Percentiles rank a stretch among this genome's conserved stretches.
These are phyloP conservation scores for Ascoidea tarda DNA, from an alignment of 805 yeast genomes.

Conservation along the genomic window DNA sequence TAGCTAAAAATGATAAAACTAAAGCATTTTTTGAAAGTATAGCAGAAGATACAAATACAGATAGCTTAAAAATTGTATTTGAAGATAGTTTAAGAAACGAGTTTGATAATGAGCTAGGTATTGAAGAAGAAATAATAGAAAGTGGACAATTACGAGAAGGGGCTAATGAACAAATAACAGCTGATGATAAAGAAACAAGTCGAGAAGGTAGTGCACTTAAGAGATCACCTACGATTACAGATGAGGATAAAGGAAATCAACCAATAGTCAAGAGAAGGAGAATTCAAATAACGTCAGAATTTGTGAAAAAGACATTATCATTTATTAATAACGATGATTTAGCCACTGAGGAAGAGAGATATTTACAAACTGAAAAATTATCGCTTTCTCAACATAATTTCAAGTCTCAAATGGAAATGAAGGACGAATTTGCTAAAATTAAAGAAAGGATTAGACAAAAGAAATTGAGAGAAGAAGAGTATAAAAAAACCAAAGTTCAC, in stretches of 20 bases:
- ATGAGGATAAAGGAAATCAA: slow-evolving; percentile 11
- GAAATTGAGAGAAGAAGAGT: slow-evolving; percentile 1
- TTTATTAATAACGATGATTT: slow-evolving; percentile 26
- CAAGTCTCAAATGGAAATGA: slow-evolving; percentile 23
- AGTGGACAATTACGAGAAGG: slow-evolving; percentile 17
- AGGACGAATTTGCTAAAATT: slow-evolving; percentile 30
- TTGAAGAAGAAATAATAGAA: slow-evolving; percentile 15
- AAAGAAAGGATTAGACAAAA: slow-evolving; percentile 22
- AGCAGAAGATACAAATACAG: slow-evolving; percentile 28
- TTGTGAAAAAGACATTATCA: slow-evolving; percentile 41
- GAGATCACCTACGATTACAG: no score
- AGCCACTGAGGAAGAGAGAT: slow-evolving; percentile 16
- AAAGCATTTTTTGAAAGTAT: slow-evolving; percentile 57
- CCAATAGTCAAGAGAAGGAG: slow-evolving; percentile 19
- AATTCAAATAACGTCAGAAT: slow-evolving; percentile 32
- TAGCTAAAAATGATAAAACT: slow-evolving; percentile 39
- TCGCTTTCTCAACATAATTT: slow-evolving; percentile 22
- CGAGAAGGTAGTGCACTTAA: no score
- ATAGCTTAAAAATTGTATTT: slow-evolving; percentile 16
- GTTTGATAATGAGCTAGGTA: slow-evolving; percentile 15
- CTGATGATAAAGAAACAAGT: slow-evolving; percentile 9
- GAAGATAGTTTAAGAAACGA: slow-evolving; percentile 16
- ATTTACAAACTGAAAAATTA: slow-evolving; percentile 18
- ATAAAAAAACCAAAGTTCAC: slow-evolving; percentile 11
- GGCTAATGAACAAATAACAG: slow-evolving; percentile 11